These are phyloP conservation scores for Globisporangium uncinulatum DNA, from an alignment of 352 stramenopile genomes.

Conservation along the genomic window DNA sequence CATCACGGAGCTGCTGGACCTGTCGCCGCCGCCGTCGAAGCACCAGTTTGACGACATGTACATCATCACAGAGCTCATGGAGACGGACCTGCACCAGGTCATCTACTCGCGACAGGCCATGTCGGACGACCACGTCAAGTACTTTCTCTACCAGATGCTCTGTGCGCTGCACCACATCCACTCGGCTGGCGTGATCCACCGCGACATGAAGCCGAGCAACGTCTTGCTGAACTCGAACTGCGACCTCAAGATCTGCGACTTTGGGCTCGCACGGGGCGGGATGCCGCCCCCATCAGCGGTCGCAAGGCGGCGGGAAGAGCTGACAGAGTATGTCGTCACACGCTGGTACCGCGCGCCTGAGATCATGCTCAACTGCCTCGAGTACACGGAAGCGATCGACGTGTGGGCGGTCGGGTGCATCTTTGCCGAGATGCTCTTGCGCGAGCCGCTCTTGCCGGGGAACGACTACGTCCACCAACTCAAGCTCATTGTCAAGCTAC, in stretches of 20 bases:
- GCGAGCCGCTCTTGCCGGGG: slow-evolving; percentile 94
- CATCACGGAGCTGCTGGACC: slow-evolving; percentile 91
- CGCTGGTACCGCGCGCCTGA: too few relatives aligned
- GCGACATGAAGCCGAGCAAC: slow-evolving; percentile 82
- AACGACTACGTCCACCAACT: slow-evolving; percentile 85
- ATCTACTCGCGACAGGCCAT: slow-evolving; percentile 93
- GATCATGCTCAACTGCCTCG: too few relatives aligned
- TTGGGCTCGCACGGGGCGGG: slow-evolving; percentile 82
- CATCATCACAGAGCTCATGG: slow-evolving; percentile 95
- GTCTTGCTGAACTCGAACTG: slow-evolving; percentile 78
- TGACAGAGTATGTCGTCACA: too few relatives aligned
- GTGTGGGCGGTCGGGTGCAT: too few relatives aligned
- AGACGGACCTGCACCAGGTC: too few relatives aligned
- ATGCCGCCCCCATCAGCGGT: slow-evolving; percentile 81
- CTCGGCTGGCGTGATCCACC: slow-evolving; percentile 85
- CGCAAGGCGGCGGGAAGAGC: too few relatives aligned
- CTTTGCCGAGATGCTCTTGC: slow-evolving; percentile 95
- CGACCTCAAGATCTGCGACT: slow-evolving; percentile 91
- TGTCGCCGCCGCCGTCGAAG: slow-evolving; percentile 88
- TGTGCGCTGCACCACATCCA: slow-evolving; percentile 91
- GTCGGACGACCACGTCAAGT: slow-evolving; percentile 86
- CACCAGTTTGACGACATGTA: slow-evolving; percentile 96
- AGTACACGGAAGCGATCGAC: too few relatives aligned
- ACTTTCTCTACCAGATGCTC: slow-evolving; percentile 83
- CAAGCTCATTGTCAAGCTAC: slow-evolving; percentile 73